Base-by-base conservation (phyloP, 1,139 yeast species). In the Hyphopichia pseudoburtonii region DNA sequence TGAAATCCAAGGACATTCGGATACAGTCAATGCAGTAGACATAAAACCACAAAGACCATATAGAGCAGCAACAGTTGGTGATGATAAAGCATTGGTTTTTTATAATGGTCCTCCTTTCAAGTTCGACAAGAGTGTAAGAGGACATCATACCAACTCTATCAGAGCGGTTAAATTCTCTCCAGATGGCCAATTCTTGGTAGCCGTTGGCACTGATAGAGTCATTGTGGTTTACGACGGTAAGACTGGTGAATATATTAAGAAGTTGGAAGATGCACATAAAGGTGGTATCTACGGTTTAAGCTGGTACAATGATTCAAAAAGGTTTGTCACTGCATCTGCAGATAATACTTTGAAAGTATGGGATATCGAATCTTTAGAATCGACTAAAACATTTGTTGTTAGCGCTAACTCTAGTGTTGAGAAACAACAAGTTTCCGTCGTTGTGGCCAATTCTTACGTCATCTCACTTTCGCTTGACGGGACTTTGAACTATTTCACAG, bases 101-200 rank as follows among this genome's bases (percentile, higher is more conserved):
- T 82, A 77, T 57, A 81, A 82, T 38, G 97, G 98, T 0, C 96
- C 97, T 2, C 98, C 98, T 0, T 92, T 89, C 70, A 86, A 86
- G 54, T 92, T 92, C 52, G 73, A 78, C 38, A 73, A 78, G 36
- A 80, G 92, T 52, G 76, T 81, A 37, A 73, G 94, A 48, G 86
- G 82, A 7, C 72, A 82, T 52, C 96, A 89, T 56, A 69, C 81
- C 17, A 88, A 86, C 54, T 83, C 88, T 47, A 80, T 87, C 18
- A 75, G 88, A 50, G 96, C 83, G 51, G 94, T 89, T 14, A 75
- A 78, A 50, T 92, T 83, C 55, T 82, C 96, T 5, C 92, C 95
- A 18, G 83, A 82, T 49, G 90, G 90, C 18, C 73, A 74, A 36
- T 73, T 69, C 56, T 72, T 87, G 17, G 83, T 83, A n/a, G 76